A percentile compares a stretch with the other conserved stretches of the same genome.
These are phyloP conservation scores for Pseudoneurospora amorphoporcata DNA, from an alignment of 495 filamentous ascomycete species.

Conservation along the genomic window DNA sequence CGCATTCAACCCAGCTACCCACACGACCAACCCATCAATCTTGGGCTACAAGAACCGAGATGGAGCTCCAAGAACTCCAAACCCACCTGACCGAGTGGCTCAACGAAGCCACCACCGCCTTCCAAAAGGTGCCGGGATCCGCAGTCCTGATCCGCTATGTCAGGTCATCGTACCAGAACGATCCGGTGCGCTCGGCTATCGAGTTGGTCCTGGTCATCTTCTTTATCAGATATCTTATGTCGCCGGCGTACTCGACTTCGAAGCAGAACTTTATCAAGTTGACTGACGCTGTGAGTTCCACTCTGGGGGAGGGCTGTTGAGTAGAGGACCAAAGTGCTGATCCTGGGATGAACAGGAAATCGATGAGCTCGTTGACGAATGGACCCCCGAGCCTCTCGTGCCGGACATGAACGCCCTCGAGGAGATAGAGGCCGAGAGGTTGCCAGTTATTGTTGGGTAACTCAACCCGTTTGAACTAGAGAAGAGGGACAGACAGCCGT, in stretches of 20 bases:
- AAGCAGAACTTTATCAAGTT: slow-evolving; percentile 79
- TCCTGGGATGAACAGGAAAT: slow-evolving; percentile 53
- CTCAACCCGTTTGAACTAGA: neutral
- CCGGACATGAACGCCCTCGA: slow-evolving; percentile 60
- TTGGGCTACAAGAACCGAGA: slow-evolving; percentile 22
- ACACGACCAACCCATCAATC: neutral
- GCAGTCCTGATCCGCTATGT: slow-evolving; percentile 92
- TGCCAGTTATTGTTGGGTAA: slow-evolving; percentile 82
- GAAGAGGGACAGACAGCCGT: too few relatives aligned
- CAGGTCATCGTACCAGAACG: slow-evolving; percentile 93
- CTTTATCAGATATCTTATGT: slow-evolving; percentile 83
- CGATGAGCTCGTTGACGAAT: slow-evolving; percentile 94
- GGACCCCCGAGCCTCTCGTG: slow-evolving; percentile 89
- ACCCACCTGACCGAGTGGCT: slow-evolving; percentile 55
- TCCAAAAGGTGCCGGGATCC: slow-evolving; percentile 86
- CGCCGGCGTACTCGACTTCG: slow-evolving; percentile 80
- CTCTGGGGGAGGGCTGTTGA: neutral
- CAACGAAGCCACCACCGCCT: slow-evolving; percentile 54
- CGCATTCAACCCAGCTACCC: neutral
- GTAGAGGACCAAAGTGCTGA: neutral
- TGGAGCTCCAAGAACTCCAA: slow-evolving; percentile 79
- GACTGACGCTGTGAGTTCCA: slow-evolving; percentile 57
- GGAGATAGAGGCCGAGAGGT: slow-evolving; percentile 70
- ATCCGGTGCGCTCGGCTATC: slow-evolving; percentile 85
- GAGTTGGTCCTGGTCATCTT: slow-evolving; percentile 94